Conservation (phyloP, 805 yeast genomes). For the Torulaspora gathmanii region DNA sequence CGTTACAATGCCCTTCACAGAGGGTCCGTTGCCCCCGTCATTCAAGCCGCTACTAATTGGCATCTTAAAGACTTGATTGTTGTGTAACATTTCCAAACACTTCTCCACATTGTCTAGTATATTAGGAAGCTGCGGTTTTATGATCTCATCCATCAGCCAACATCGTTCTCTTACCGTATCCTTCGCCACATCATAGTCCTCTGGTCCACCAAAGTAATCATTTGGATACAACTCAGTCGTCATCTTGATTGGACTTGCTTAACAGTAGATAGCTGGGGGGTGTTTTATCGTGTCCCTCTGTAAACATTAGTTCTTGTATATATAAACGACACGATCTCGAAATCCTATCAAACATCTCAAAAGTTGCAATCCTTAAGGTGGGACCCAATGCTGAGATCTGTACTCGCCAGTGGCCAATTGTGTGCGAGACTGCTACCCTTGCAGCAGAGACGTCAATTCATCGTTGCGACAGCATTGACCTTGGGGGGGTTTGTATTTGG, state of each 20-base stretch:
- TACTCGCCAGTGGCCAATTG: background rate
- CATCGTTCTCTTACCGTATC: slow-evolving; percentile 30
- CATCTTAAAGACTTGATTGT: slow-evolving; percentile 44
- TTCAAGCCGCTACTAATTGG: slow-evolving; percentile 40
- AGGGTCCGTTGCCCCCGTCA: slow-evolving; percentile 14
- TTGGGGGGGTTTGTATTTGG: slow-evolving; percentile 31
- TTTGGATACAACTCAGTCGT: slow-evolving; percentile 36
- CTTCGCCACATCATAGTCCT: slow-evolving; percentile 7
- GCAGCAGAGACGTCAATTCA: slow-evolving; percentile 15
- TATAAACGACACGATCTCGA: background rate
- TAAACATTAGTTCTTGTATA: background rate
- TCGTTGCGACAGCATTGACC: slow-evolving; percentile 15
- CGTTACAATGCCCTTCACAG: slow-evolving; percentile 55
- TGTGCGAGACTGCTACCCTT: background rate
- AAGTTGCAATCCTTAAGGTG: background rate
- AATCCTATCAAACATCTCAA: background rate
- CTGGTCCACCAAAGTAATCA: slow-evolving; percentile 24
- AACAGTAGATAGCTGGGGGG: background rate
- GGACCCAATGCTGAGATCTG: background rate
- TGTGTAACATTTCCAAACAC: slow-evolving; percentile 40
- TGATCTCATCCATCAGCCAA: slow-evolving; percentile 47
- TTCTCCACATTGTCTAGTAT: slow-evolving; percentile 41
- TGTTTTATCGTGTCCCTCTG: background rate
- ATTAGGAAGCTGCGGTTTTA: slow-evolving; percentile 46
- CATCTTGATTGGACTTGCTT: slow-evolving; percentile 18